Evolutionary conservation across 441 rosid genomes (phyloP).

Genomic region (Codiaeum variegatum): DNA sequence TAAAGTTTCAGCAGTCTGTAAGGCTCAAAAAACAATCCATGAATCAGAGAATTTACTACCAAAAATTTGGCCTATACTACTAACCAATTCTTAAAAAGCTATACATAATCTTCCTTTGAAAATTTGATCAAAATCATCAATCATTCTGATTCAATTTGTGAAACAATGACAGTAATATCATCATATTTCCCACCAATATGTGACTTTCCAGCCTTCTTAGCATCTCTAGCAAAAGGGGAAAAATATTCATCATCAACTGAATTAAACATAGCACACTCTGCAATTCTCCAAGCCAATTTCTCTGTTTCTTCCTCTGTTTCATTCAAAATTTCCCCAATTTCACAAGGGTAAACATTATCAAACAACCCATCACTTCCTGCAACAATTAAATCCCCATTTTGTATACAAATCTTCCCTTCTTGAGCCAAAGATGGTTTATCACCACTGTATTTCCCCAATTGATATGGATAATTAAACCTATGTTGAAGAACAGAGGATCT

Average conservation of each 20-base stretch:
- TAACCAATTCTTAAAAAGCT: too few relatives aligned
- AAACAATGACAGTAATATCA: constrained; percentile 16
- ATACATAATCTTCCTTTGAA: too few relatives aligned
- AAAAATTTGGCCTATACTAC: too few relatives aligned
- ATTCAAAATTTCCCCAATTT: constrained; percentile 8
- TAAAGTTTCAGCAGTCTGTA: too few relatives aligned
- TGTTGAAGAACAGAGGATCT: constrained; percentile 26
- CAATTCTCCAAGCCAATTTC: constrained; percentile 5
- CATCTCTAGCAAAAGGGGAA: constrained; percentile 11
- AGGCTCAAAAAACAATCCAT: too few relatives aligned
- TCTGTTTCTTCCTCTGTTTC: background rate
- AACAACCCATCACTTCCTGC: constrained; percentile 18
- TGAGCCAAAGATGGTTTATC: constrained; percentile 6
- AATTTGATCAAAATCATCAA: too few relatives aligned
- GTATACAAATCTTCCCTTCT: background rate
- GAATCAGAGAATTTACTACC: too few relatives aligned
- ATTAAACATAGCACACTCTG: constrained; percentile 3
- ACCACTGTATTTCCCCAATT: constrained; percentile 2
- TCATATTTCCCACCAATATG: constrained; percentile 10
- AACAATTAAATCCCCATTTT: constrained; percentile 16
- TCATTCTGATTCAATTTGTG: background rate
- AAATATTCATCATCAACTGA: background rate
- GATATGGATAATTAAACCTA: constrained; percentile 27
- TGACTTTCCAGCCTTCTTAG: background rate
- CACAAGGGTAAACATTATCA: constrained; percentile 15